Evolutionary conservation across 129 eudicot species (phyloP).

Genomic region (Lonicera japonica): DNA sequence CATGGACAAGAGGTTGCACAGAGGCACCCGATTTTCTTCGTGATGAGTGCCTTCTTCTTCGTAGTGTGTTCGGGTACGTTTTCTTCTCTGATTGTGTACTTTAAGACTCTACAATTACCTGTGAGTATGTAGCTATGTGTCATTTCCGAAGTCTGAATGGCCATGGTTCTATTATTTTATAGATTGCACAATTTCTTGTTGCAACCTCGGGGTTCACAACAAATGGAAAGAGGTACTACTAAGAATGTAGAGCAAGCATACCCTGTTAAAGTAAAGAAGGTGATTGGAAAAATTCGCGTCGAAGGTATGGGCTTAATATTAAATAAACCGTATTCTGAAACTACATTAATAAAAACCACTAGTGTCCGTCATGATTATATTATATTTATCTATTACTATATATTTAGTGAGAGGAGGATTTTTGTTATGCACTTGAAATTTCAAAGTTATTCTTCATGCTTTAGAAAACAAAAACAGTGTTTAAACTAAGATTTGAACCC

Average conservation of each 20-base stretch:
- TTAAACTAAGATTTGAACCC: too few relatives aligned
- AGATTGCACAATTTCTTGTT: constrained; percentile 71
- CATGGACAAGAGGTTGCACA: constrained; percentile 83
- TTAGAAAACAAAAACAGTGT: too few relatives aligned
- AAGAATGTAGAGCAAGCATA: constrained; percentile 50
- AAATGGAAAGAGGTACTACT: constrained; percentile 21
- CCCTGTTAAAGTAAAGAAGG: constrained; percentile 54
- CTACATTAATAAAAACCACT: background rate
- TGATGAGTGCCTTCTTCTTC: constrained; percentile 75
- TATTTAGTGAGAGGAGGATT: too few relatives aligned
- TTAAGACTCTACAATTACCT: background rate
- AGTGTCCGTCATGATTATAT: background rate
- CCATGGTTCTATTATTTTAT: constrained; percentile 4
- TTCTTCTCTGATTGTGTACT: background rate
- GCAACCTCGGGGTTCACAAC: constrained; percentile 76
- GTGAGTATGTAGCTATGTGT: background rate
- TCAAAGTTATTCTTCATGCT: too few relatives aligned
- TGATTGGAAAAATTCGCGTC: constrained; percentile 76
- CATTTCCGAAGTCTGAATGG: constrained; percentile 5
- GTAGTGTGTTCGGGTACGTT: constrained; percentile 82
- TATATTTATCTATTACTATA: too few relatives aligned
- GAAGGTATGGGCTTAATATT: constrained; percentile 49
- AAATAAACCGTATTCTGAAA: background rate
- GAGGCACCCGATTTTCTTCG: constrained; percentile 84
- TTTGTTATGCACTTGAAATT: too few relatives aligned